Base-by-base conservation (phyloP, 2,329 filamentous ascomycete species). In the Arthrobotrys sphaeroides region DNA sequence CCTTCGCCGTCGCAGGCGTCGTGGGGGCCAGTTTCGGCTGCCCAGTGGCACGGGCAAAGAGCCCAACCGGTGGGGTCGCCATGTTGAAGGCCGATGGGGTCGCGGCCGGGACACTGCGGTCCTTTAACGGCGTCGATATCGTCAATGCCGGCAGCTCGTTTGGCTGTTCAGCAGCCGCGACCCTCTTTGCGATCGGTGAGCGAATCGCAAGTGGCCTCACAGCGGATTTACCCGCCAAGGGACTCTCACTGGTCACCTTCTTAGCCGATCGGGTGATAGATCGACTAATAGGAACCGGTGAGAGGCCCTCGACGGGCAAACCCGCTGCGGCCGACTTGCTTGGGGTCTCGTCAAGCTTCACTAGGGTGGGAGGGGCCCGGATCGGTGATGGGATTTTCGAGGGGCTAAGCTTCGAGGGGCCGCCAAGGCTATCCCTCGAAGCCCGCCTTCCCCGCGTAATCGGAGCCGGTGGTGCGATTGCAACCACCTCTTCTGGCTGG, bases 311-410 rank as follows among this genome's bases (percentile, higher is more conserved):
- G 20, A 31, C 31, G 13, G 38, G n/a, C 51, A 36, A 55, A 10
- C 28, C 51, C n/a, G 31, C 51, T 9, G 51, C 4, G 31, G 18
- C 28, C 31, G 31, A 24, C 51, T 55, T 55, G 31, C 51, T 55
- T n/a, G 51, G 51, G 7, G 51, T 55, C 31, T 55, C 51, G 9
- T 38, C 51, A 24, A 24, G 9, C 13, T 38, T 55, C 6, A 18
- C 18, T 9, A 3, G 51, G 20, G 16, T 31, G 4, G 28, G 51
- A n/a, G 28, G 24, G 22, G 51, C 16, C 20, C 43, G 33, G 16
- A 62, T 38, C 13, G 66, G 66, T 28, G 65, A 69, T 18, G 51
- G 51, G 31, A 55, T 55, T 20, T 55, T 55, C 3, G 51, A 55
- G n/a, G 51, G 51, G 16, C 28, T 36, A 1, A 24, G 51, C 28